Conservation (phyloP, 176 grass and related monocot species). For the Alopecurus myosuroides region DNA sequence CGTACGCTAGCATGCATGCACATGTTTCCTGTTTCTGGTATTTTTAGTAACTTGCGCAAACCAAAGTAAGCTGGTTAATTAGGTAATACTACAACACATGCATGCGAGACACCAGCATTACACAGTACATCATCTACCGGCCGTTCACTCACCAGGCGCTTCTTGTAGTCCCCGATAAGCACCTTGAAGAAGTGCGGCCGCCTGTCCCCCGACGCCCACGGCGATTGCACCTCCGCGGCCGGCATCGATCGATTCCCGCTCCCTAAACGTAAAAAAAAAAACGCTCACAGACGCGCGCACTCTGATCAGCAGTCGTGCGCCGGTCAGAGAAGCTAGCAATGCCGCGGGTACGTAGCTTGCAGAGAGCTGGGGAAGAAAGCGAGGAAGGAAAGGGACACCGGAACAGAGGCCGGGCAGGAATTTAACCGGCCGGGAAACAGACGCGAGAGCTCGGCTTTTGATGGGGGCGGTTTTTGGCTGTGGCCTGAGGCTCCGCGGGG, state of each 20-base stretch:
- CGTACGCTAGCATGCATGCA: neutral
- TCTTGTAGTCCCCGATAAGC: constrained; percentile 72
- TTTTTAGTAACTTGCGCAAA: neutral
- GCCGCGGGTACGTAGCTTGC: neutral
- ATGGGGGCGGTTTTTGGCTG: constrained; percentile 16
- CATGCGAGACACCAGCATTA: neutral
- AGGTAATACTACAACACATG: neutral
- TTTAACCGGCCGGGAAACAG: neutral
- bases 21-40: neutral
- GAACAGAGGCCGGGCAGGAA: neutral
- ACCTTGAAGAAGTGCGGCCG: constrained; percentile 96
- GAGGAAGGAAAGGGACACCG: neutral
- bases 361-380: constrained; percentile 2
- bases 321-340: neutral
- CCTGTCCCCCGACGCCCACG: constrained; percentile 29
- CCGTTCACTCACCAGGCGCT: constrained; percentile 59
- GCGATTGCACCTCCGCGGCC: constrained; percentile 10
- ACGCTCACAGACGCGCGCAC: neutral
- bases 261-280: neutral
- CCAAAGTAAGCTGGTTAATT: neutral
- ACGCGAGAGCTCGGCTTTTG: constrained; percentile 54
- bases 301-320: neutral
- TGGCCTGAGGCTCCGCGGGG: no score
- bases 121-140: neutral
- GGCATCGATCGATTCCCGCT: neutral